Evolutionary conservation across 495 filamentous ascomycete genomes (phyloP), one percentile per base, ranked within the genome.

Genomic region (Glutinoglossum americanum): DNA sequence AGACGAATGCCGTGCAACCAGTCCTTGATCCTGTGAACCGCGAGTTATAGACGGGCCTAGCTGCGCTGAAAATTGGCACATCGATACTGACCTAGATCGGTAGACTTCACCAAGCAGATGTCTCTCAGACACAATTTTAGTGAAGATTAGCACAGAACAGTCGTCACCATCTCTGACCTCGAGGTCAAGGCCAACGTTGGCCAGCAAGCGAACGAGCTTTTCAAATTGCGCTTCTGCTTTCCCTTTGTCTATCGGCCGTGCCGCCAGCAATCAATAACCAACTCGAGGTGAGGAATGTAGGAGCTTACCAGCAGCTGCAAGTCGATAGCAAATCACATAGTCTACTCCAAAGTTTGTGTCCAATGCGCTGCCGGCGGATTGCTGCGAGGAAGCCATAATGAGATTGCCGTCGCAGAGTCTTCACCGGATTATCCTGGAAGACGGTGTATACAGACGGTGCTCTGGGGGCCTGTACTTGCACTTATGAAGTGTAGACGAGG

Each of bases 1-100:
- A 82, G 74, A 45, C 88, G 82, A 39, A 96, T 83, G 33, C 92
- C 88, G 70, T 89, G 84, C 27, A 97, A 82, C 92, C 92, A 98
- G 72, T 98, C 93, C 64, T 88, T 87, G 51, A 96, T 82, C 54
- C 92, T 88, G 39, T 23, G 37, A 63, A 63, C 62, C 51, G 2
- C 5, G 15, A 39, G 47, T 49, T 49, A 49, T 39, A 57, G 35
- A 55, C 4, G 11, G 19, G 4, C 25, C 53, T 27, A 21, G 54
- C 45, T 62, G 57, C 37, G 57, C 54, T 13, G 39, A 53, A 11
- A 21, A 45, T 54, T 49, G 35, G 37, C 49, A 6, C 4, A 8
- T 39, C 4, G 19, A 28, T 55, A 66, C 71, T 61, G 60, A 81
- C 80, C 79, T 74, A 11, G 81, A 84, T 55, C 80, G 77, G 63